A percentile compares a stretch with the other conserved stretches of the same genome.
Conservation (phyloP, 164 flowering plant genomes). For the Tetracentron sinense region DNA sequence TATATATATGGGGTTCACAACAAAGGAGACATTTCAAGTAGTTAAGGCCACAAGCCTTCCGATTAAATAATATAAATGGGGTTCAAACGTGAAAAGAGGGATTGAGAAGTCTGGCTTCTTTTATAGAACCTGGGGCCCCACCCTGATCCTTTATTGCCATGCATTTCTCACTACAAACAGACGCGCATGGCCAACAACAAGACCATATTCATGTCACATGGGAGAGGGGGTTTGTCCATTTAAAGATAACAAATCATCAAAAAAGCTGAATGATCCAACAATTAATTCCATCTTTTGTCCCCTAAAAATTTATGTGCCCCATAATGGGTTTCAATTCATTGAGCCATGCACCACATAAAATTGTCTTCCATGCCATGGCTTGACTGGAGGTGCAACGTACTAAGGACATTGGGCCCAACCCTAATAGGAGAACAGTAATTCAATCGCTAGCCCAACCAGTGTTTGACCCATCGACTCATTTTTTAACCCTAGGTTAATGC, state of each 20-base stretch:
- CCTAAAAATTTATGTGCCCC: too few relatives aligned
- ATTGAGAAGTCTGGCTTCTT: not conserved
- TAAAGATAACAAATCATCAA: not conserved
- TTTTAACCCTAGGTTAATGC: too few relatives aligned
- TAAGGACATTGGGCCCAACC: too few relatives aligned
- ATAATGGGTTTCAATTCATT: too few relatives aligned
- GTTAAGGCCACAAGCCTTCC: not conserved
- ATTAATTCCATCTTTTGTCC: too few relatives aligned
- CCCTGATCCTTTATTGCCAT: constrained; percentile 6
- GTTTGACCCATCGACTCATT: too few relatives aligned
- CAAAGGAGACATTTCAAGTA: not conserved
- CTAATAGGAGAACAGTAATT: too few relatives aligned
- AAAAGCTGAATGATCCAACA: not conserved
- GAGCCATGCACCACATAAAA: too few relatives aligned
- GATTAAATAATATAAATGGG: not conserved
- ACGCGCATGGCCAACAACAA: constrained; percentile 23
- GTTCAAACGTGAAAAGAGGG: not conserved
- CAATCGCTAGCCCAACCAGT: too few relatives aligned
- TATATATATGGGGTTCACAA: not conserved
- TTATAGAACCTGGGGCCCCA: constrained; percentile 1
- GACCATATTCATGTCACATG: constrained; percentile 4
- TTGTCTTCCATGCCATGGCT: too few relatives aligned
- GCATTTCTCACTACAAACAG: constrained; percentile 17
- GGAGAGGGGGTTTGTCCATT: constrained; percentile 1
- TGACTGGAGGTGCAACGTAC: too few relatives aligned